Evolutionary conservation across 805 yeast genomes (phyloP).

Genomic region (Lipomyces mesembrius): DNA sequence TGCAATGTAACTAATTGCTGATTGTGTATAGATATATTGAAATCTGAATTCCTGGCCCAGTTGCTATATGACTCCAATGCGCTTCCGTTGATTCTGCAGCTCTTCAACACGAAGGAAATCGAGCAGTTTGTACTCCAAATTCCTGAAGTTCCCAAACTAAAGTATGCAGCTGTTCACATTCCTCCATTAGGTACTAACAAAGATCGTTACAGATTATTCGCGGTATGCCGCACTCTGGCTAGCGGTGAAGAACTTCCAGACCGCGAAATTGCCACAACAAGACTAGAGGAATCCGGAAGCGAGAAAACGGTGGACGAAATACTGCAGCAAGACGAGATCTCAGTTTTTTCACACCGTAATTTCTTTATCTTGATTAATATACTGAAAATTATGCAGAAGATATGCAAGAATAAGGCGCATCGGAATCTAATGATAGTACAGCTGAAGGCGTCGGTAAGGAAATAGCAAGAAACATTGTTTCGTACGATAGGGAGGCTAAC

Average conservation of each 20-base stretch:
- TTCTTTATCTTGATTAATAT: constrained; percentile 52
- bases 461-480: background rate
- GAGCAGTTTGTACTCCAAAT: constrained; percentile 30
- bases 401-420: constrained; percentile 72
- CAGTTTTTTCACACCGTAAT: constrained; percentile 36
- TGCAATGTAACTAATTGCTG: background rate
- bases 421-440: constrained; percentile 61
- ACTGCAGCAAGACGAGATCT: constrained; percentile 26
- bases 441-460: constrained; percentile 17
- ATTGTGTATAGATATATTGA: constrained; percentile 56
- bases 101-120: constrained; percentile 32
- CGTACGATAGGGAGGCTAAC: background rate
- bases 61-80: constrained; percentile 67
- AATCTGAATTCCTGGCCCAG: constrained; percentile 73
- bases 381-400: constrained; percentile 59
- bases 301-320: constrained; percentile 17
- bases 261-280: constrained; percentile 10
- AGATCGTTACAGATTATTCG: constrained; percentile 35
- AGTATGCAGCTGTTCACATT: background rate
- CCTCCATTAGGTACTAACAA: background rate
- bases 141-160: constrained; percentile 38
- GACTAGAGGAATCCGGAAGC: constrained; percentile 2
- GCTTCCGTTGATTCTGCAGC: constrained; percentile 30
- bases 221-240: constrained; percentile 36
- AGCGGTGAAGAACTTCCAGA: constrained; percentile 27